Evolutionary conservation across 2,329 filamentous ascomycete species (phyloP).

Genomic region (Aspergillus eucalypticola): DNA sequence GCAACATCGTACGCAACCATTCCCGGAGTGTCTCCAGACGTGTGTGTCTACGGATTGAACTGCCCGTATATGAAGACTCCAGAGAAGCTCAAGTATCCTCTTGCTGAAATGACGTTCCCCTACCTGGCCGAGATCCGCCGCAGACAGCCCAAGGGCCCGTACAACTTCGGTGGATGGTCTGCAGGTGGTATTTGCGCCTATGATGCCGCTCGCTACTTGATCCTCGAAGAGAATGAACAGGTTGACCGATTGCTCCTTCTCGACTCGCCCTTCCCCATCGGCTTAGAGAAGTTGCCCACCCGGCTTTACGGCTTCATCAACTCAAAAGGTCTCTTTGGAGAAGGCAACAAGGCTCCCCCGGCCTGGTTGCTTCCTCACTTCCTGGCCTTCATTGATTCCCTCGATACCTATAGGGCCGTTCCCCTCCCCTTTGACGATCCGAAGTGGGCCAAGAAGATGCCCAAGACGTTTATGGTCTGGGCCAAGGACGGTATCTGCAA

Average conservation of each 20-base stretch:
- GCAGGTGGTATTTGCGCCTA: conserved; percentile 73
- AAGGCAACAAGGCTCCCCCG: conserved; percentile 46
- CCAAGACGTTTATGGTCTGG: conserved; percentile 50
- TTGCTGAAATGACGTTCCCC: conserved; percentile 38
- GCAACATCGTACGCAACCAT: conserved; percentile 49
- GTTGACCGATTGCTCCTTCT: conserved; percentile 65
- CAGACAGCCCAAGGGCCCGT: conserved; percentile 56
- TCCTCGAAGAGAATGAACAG: conserved; percentile 52
- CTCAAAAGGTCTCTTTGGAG: conserved; percentile 49
- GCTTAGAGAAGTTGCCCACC: conserved; percentile 66
- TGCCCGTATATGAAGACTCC: conserved; percentile 49
- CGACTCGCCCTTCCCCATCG: conserved; percentile 66
- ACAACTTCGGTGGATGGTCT: conserved; percentile 72
- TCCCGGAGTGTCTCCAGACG: conserved; percentile 41
- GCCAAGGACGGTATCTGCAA: conserved; percentile 51
- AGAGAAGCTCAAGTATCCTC: conserved; percentile 36
- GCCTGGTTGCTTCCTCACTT: conserved; percentile 56
- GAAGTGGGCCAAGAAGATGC: conserved; percentile 36
- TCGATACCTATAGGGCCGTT: conserved; percentile 47
- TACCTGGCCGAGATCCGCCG: conserved; percentile 50
- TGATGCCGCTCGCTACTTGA: conserved; percentile 64
- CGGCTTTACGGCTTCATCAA: conserved; percentile 54
- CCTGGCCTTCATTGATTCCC: conserved; percentile 49
- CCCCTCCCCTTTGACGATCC: conserved; percentile 34
- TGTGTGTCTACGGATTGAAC: conserved; percentile 47